Evolutionary conservation across 768 basidiomycete genomes (phyloP).

Genomic region (Psilocybe sp.): DNA sequence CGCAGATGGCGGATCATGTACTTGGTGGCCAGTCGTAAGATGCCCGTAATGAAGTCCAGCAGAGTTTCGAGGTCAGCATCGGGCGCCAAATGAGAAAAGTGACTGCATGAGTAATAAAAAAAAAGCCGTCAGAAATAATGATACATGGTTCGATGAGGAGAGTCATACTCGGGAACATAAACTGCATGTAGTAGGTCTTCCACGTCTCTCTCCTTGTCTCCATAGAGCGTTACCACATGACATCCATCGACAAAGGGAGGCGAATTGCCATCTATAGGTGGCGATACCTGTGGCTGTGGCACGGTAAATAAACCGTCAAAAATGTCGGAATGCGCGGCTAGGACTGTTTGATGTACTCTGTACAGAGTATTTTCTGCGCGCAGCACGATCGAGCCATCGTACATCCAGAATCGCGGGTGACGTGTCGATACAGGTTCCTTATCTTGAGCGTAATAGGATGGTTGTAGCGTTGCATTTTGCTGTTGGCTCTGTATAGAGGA

Average conservation of each 20-base stretch:
- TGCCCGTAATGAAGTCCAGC: slow-evolving; percentile 44
- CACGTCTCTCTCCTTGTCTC: slow-evolving; percentile 40
- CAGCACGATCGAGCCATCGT: slow-evolving; percentile 45
- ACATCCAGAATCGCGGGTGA: slow-evolving; percentile 39
- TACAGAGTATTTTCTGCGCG: slow-evolving; percentile 38
- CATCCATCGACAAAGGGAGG: slow-evolving; percentile 35
- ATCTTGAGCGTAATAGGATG: neutral
- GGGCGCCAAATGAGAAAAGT: slow-evolving; percentile 33
- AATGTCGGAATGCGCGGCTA: slow-evolving; percentile 57
- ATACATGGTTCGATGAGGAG: slow-evolving; percentile 5
- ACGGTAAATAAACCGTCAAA: slow-evolving; percentile 61
- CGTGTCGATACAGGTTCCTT: slow-evolving; percentile 9
- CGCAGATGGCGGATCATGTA: slow-evolving; percentile 55
- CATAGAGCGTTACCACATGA: slow-evolving; percentile 48
- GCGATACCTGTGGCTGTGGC: slow-evolving; percentile 45
- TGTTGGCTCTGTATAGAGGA: neutral
- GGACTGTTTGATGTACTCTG: slow-evolving; percentile 43
- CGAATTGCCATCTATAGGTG: slow-evolving; percentile 20
- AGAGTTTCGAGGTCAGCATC: slow-evolving; percentile 41
- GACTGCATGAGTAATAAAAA: slow-evolving; percentile 17
- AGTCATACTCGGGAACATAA: slow-evolving; percentile 45
- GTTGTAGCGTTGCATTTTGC: neutral
- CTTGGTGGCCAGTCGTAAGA: slow-evolving; percentile 63
- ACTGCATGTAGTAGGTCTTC: slow-evolving; percentile 47
- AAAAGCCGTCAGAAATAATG: neutral